Conservation (phyloP, 495 filamentous ascomycete species). For the Darksidea phi region DNA sequence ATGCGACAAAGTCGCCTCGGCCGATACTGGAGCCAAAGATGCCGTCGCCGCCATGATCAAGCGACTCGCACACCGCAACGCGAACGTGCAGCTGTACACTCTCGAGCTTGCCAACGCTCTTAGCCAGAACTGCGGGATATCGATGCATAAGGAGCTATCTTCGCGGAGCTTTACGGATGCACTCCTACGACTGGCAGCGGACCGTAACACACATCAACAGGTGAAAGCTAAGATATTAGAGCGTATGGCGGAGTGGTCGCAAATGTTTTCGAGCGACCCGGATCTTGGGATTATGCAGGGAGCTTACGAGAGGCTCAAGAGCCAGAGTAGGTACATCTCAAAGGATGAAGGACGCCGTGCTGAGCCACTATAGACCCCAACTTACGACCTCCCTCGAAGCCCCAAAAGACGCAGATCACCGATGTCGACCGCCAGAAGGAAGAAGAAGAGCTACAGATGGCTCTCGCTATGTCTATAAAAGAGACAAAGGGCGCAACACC, state of each 20-base stretch:
- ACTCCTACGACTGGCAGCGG: constrained; percentile 81
- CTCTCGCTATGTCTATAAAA: constrained; percentile 84
- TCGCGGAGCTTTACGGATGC: constrained; percentile 96
- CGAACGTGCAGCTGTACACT: constrained; percentile 98
- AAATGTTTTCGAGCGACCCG: constrained; percentile 87
- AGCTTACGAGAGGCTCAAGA: constrained; percentile 84
- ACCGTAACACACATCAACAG: constrained; percentile 91
- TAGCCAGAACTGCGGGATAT: constrained; percentile 88
- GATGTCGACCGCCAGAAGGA: constrained; percentile 89
- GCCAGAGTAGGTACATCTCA: constrained; percentile 55
- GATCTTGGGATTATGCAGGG: constrained; percentile 98
- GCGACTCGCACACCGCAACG: constrained; percentile 91
- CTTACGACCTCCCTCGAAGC: constrained; percentile 86
- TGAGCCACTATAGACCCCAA: constrained; percentile 69
- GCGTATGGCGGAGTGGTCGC: constrained; percentile 92
- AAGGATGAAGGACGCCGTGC: constrained; percentile 2
- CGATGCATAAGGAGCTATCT: constrained; percentile 90
- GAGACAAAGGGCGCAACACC: constrained; percentile 56
- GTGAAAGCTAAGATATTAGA: constrained; percentile 97
- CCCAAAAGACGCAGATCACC: constrained; percentile 86
- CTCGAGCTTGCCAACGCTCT: constrained; percentile 94
- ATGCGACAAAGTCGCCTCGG: constrained; percentile 79
- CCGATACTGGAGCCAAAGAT: constrained; percentile 78
- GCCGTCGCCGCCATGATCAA: constrained; percentile 93
- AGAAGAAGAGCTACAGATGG: constrained; percentile 97